Conservation (phyloP, 179 eudicot genomes). For the Beta macrorhiza region DNA sequence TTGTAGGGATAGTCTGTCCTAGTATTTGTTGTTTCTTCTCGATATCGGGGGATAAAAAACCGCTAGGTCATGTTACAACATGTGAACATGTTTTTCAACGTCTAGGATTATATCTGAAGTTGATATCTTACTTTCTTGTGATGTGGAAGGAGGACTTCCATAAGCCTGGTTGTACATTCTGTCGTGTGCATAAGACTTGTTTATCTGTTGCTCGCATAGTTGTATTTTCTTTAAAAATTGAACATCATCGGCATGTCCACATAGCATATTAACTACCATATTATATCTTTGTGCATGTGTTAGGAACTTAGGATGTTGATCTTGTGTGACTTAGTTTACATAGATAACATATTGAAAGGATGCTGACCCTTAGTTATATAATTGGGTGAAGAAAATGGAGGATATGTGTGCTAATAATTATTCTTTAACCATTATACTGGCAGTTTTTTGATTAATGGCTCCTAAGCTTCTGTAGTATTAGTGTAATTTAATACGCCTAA, state of each 20-base stretch:
- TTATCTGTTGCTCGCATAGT: not conserved
- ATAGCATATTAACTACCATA: not conserved
- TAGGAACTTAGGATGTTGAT: not conserved
- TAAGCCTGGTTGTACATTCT: not conserved
- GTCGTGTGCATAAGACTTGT: not conserved
- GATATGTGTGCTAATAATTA: not conserved
- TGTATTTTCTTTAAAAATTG: not conserved
- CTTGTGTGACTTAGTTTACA: not conserved
- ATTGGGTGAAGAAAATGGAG: not conserved
- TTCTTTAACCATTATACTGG: no score
- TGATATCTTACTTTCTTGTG: not conserved
- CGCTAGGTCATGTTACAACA: not conserved
- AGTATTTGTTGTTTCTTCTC: not conserved
- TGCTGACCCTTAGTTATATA: not conserved
- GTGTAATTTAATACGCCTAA: not conserved
- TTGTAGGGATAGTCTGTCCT: not conserved
- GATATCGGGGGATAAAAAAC: not conserved
- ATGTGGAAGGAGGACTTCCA: no score
- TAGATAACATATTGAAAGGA: not conserved
- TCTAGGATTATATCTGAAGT: not conserved
- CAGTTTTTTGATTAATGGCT: not conserved
- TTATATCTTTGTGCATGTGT: not conserved
- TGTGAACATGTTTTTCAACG: not conserved
- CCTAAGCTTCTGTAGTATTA: not conserved
- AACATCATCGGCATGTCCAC: not conserved